Percentiles rank a stretch among this genome's conserved stretches.
Evolutionary conservation across 2,329 filamentous ascomycete genomes (phyloP).

Genomic region (Piedraia hortae): DNA sequence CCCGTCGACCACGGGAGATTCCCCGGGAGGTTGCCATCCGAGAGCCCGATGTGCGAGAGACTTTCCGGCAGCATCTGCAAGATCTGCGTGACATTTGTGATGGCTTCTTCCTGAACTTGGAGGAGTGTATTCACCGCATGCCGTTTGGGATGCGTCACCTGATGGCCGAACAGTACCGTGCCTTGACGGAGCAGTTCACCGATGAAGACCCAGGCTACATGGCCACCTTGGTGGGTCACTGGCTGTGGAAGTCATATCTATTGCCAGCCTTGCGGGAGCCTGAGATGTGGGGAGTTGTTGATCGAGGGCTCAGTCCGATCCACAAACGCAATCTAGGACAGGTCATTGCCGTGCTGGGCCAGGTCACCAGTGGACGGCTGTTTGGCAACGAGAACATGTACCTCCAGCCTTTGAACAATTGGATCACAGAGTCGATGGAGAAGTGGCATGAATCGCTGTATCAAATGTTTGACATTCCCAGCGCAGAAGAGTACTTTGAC

Average conservation of each 20-base stretch:
- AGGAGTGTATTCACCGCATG: conserved; percentile 65
- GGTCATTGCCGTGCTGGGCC: conserved; percentile 71
- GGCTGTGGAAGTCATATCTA: conserved; percentile 85
- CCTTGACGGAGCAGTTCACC: conserved; percentile 48
- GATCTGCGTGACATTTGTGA: conserved; percentile 86
- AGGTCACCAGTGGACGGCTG: conserved; percentile 62
- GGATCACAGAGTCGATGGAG: conserved; percentile 61
- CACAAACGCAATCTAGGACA: conserved; percentile 82
- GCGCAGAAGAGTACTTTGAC: conserved; percentile 78
- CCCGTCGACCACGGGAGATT: conserved; percentile 55
- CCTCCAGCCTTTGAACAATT: conserved; percentile 78
- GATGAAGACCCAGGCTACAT: conserved; percentile 51
- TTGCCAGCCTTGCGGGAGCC: conserved; percentile 71
- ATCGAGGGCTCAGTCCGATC: conserved; percentile 63
- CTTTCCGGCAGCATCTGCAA: conserved; percentile 83
- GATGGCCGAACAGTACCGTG: conserved; percentile 59
- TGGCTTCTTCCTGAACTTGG: conserved; percentile 56
- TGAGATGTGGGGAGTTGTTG: conserved; percentile 77
- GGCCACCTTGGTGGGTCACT: conserved; percentile 62
- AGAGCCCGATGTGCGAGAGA: conserved; percentile 69
- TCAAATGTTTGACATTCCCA: conserved; percentile 49
- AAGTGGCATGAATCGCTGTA: conserved; percentile 49
- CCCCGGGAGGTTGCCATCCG: conserved; percentile 84
- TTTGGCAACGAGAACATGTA: conserved; percentile 93
- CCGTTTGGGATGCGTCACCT: conserved; percentile 81